phyloP scores from a whole-genome alignment of 331 rosid genomes.

The Malus hybrid region DNA sequence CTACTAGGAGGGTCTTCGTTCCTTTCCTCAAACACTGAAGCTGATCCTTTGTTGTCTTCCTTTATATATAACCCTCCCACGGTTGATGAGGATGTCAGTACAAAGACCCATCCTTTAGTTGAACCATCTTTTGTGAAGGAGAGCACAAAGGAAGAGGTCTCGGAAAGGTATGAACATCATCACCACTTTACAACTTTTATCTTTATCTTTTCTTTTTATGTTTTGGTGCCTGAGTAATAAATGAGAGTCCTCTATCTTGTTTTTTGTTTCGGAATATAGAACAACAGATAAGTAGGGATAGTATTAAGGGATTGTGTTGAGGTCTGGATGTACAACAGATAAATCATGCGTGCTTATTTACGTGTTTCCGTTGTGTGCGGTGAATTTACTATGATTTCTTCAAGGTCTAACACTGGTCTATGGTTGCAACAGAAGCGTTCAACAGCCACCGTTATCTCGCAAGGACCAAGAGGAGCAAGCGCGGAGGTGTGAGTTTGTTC shows the following conservation, averaged over 20 bases:
- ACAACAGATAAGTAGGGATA: background rate
- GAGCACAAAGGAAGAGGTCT: conserved; percentile 30
- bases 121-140: conserved; percentile 37
- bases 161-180: conserved; percentile 41
- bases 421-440: conserved; percentile 36
- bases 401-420: background rate
- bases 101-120: conserved; percentile 24
- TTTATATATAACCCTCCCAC: conserved; percentile 58
- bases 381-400: background rate
- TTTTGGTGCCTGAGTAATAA: background rate
- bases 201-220: background rate
- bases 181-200: background rate
- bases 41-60: conserved; percentile 78
- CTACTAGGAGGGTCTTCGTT: conserved; percentile 74
- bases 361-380: background rate
- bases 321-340: background rate
- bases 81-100: conserved; percentile 32
- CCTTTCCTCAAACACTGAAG: conserved; percentile 50
- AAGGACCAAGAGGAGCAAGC: conserved; percentile 68
- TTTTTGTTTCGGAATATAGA: background rate
- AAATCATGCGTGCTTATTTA: background rate
- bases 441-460: conserved; percentile 32
- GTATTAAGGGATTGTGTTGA: background rate
- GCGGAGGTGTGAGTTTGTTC: conserved; percentile 64
- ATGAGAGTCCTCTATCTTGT: background rate